phyloP scores from a whole-genome alignment of 352 stramenopile species.

The Thalassiosira exigua region DNA sequence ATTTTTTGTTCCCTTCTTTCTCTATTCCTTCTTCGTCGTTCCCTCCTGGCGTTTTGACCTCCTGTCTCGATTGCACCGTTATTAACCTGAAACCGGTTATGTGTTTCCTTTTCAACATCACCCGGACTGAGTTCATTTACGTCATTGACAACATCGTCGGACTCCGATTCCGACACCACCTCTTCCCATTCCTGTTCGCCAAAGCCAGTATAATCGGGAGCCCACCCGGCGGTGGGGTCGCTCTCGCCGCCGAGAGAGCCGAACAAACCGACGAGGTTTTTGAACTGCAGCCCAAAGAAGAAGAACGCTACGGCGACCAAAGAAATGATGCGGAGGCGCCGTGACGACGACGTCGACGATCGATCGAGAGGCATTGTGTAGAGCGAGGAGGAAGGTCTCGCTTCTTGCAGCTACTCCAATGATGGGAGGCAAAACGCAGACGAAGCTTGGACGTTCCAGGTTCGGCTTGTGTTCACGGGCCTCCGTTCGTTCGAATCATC shows the following conservation, averaged over 20 bases:
- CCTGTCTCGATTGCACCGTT: too few relatives aligned
- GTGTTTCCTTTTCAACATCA: too few relatives aligned
- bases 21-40: not conserved
- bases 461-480: too few relatives aligned
- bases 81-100: too few relatives aligned
- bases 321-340: constrained; percentile 15
- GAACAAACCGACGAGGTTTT: constrained; percentile 31
- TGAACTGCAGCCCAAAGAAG: constrained; percentile 49
- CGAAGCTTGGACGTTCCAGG: too few relatives aligned
- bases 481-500: too few relatives aligned
- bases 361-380: too few relatives aligned
- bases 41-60: not conserved
- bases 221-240: constrained; percentile 18
- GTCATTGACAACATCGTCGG: constrained; percentile 1
- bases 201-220: constrained; percentile 19
- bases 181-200: not conserved
- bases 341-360: too few relatives aligned
- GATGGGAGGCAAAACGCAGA: too few relatives aligned
- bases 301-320: constrained; percentile 43
- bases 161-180: not conserved
- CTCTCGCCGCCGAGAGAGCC: not conserved
- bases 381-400: too few relatives aligned
- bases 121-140: too few relatives aligned
- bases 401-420: too few relatives aligned
- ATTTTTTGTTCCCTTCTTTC: not conserved